Conservation (phyloP, 129 eudicot genomes). For the Flaveria sonorensis region DNA sequence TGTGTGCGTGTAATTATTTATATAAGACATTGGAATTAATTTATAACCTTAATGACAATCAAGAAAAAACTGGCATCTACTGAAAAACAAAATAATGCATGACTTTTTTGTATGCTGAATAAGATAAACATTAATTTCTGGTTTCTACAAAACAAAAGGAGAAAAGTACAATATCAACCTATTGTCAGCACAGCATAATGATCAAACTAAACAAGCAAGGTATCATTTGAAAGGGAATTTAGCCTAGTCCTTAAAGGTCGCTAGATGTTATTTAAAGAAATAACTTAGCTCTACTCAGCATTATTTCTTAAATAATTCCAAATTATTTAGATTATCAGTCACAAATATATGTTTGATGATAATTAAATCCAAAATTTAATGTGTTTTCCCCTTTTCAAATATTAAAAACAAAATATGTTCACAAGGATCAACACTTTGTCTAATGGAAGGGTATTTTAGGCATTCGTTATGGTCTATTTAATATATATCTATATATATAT, state of each 20-base stretch:
- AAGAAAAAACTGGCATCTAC: background rate
- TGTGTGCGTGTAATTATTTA: too few relatives aligned
- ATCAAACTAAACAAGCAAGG: background rate
- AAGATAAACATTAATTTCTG: background rate
- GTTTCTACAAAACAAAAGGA: background rate
- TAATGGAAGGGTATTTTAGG: background rate
- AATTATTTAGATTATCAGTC: background rate
- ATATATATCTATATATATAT: background rate
- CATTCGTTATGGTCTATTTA: background rate
- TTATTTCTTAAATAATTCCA: conserved; percentile 14
- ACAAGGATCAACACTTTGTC: too few relatives aligned
- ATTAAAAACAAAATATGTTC: conserved; percentile 3
- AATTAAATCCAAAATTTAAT: background rate
- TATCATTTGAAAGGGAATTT: background rate
- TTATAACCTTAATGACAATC: background rate
- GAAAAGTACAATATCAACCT: background rate
- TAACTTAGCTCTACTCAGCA: background rate
- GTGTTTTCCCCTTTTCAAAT: background rate
- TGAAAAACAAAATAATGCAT: conserved; percentile 4
- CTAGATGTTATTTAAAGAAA: background rate
- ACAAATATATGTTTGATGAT: background rate
- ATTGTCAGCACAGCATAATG: background rate
- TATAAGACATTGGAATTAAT: too few relatives aligned
- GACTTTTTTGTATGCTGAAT: conserved; percentile 10
- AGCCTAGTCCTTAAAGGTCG: background rate